Evolutionary conservation across 2,329 filamentous ascomycete species (phyloP).

Genomic region (Fusarium sulawesiense): DNA sequence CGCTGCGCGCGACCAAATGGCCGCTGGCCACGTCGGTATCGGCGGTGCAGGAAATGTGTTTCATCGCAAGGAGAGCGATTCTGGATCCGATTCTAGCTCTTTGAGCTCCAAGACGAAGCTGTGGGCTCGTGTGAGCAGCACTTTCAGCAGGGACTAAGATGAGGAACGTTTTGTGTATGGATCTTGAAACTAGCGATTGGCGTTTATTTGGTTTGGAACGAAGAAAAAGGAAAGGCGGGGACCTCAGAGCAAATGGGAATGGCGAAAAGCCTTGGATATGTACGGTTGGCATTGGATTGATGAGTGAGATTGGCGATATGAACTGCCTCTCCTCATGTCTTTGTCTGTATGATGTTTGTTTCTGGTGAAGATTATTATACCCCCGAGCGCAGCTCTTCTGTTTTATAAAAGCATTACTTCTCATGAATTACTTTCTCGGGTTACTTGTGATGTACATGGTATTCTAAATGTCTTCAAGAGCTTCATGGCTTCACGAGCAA

Average conservation of each 20-base stretch:
- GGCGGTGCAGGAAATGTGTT: slow-evolving; percentile 75
- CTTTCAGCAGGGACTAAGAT: slow-evolving; percentile 48
- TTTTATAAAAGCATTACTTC: slow-evolving; percentile 21
- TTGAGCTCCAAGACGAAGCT: slow-evolving; percentile 49
- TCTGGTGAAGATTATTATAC: slow-evolving; percentile 61
- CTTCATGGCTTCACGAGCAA: not conserved
- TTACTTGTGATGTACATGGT: not conserved
- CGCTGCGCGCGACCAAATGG: slow-evolving; percentile 53
- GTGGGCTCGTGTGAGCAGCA: slow-evolving; percentile 51
- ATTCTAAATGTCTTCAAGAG: too few relatives aligned
- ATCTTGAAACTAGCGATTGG: slow-evolving; percentile 39
- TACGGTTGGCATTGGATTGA: slow-evolving; percentile 29
- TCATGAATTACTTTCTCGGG: not conserved
- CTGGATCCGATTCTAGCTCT: slow-evolving; percentile 51
- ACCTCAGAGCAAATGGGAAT: slow-evolving; percentile 51
- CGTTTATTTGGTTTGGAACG: slow-evolving; percentile 36
- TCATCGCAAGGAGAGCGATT: slow-evolving; percentile 58
- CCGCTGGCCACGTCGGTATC: slow-evolving; percentile 72
- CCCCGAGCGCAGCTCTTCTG: slow-evolving; percentile 45
- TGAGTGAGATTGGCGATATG: slow-evolving; percentile 36
- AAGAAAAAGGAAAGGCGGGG: slow-evolving; percentile 27
- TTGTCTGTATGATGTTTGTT: slow-evolving; percentile 53
- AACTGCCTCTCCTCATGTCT: slow-evolving; percentile 25
- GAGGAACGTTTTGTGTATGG: slow-evolving; percentile 1
- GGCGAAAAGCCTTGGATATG: slow-evolving; percentile 29